Evolutionary conservation across 345 rosid genomes (phyloP).

Genomic region (Arabidopsis suecica): DNA sequence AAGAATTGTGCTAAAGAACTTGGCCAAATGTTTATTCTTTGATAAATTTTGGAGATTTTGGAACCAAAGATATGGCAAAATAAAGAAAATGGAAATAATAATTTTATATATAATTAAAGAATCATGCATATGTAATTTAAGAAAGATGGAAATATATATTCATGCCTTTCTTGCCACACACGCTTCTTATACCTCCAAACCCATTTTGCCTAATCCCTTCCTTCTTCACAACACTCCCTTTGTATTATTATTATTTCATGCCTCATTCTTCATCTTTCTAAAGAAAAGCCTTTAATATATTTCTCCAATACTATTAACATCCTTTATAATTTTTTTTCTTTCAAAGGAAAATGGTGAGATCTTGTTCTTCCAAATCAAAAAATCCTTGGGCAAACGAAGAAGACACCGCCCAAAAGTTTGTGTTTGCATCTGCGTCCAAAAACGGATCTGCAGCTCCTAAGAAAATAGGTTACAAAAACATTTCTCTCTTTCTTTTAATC

Average conservation of each 20-base stretch:
- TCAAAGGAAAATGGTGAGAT: constrained; percentile 42
- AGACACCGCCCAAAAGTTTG: constrained; percentile 24
- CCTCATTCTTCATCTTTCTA: constrained; percentile 26
- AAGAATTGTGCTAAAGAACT: constrained; percentile 9
- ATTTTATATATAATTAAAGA: constrained; percentile 11
- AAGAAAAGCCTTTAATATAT: constrained; percentile 10
- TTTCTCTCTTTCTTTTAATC: neutral
- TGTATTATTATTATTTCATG: constrained; percentile 33
- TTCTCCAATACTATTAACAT: constrained; percentile 4
- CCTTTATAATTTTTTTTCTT: constrained; percentile 2
- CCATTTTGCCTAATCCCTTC: constrained; percentile 47
- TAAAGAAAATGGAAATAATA: constrained; percentile 25
- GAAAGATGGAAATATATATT: constrained; percentile 33
- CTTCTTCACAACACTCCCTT: constrained; percentile 46
- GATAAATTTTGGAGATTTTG: neutral
- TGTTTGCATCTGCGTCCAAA: constrained; percentile 38
- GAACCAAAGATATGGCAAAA: constrained; percentile 7
- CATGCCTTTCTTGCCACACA: constrained; percentile 51
- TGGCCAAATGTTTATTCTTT: constrained; percentile 15
- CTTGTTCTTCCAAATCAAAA: constrained; percentile 44
- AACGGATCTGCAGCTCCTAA: constrained; percentile 35
- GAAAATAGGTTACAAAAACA: constrained; percentile 43
- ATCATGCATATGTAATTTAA: constrained; percentile 44
- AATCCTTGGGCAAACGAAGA: constrained; percentile 37
- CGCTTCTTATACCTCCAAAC: constrained; percentile 49